Base-by-base conservation (phyloP, 2,329 filamentous ascomycete species). In the Colletotrichum falcatum region DNA sequence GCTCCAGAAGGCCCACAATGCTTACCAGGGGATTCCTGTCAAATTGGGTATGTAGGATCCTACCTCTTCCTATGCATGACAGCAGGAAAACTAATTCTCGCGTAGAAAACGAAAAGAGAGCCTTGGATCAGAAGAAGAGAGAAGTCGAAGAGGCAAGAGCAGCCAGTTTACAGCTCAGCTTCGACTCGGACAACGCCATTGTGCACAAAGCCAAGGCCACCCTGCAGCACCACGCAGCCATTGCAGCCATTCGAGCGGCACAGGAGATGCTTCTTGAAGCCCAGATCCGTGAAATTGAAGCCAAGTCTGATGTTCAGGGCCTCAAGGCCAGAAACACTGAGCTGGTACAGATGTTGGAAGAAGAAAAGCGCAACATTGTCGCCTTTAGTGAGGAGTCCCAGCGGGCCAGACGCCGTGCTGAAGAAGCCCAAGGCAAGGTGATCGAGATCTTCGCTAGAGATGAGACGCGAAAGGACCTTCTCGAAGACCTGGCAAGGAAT, bases 231-330 rank as follows among this genome's bases (percentile, higher is more conserved):
- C 83, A 90, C 78, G 86, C 88, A 73, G 83, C 88, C 5, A 86
- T 97, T 9, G 85, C 87, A n/a, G 77, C 81, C 26, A 86, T 97
- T 54, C 88, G 89, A 18, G 80, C 84, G 59, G 85, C 89, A 7
- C 89, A 92, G 62, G 85, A 91, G 55, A 86, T 87, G 18, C 81
- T 94, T 14, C 80, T 95, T 20, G 90, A 95, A 75, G 89, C 88
- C 2, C 88, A 93, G 74, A 85, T 98, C 54, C 86, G 90, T 71
- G 82, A 88, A 0, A 87, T 97, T 37, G 96, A 99, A 83, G 95
- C 94, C 1, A 80, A 85, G n/a, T 98, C 94, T 0, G 96, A 99
- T 76, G 80, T 92, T 3, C 85, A 89, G 54, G 88, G 88, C 7
- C 84, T 98, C n/a, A 88, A 89, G 75, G 83, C 83, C 20, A 90